Evolutionary conservation across 1,284 basidiomycete genomes (phyloP), one percentile per base, ranked within the genome.

Genomic region (Pisolithus thermaeus): DNA sequence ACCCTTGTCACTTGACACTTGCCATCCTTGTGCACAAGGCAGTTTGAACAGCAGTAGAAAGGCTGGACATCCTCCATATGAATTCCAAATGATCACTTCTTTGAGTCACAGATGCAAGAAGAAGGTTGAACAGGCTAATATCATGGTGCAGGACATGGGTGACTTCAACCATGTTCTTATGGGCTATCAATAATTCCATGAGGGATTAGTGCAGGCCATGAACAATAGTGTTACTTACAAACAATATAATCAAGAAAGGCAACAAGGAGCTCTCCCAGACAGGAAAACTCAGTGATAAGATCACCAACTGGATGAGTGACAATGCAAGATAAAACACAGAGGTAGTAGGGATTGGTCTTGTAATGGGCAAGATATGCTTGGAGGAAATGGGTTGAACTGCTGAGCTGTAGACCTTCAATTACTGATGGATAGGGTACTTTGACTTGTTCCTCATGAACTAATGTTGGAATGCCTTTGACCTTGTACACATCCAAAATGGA

Each of bases 381-480:
- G 28, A 9, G 28, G 28, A 28, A 28, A 7, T 28, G 28, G 23
- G 23, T 25, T 25, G 23, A 25, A 36, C 22, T 3, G 16, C 22
- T 46, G 27, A 46, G 25, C 14, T 20, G 32, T 35, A 20, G 12
- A 22, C 22, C 11, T n/a, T 20, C 4, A 3, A 7, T 12, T 37
- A 0, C 18, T 6, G 5, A 23, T 2, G 1, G 14, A 28, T 49
- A 32, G 6, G 3, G 4, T 3, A 32, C 38, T 38, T 46, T 47
- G 48, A 56, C 55, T 46, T 56, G 55, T n/a, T 43, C 4, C 22
- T 56, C 23, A 1, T 23, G 16, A 23, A 56, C 9, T 4, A 56
- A 32, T 3, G 3, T 30, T 9, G 54, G 54, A 1, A 57, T 22
- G 6, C 54, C 54, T 43, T 52, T 12, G 8, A 56, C 46, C 0